Evolutionary conservation across 2,329 filamentous ascomycete genomes (phyloP).

Genomic region (Aspergillus ochraceus): DNA sequence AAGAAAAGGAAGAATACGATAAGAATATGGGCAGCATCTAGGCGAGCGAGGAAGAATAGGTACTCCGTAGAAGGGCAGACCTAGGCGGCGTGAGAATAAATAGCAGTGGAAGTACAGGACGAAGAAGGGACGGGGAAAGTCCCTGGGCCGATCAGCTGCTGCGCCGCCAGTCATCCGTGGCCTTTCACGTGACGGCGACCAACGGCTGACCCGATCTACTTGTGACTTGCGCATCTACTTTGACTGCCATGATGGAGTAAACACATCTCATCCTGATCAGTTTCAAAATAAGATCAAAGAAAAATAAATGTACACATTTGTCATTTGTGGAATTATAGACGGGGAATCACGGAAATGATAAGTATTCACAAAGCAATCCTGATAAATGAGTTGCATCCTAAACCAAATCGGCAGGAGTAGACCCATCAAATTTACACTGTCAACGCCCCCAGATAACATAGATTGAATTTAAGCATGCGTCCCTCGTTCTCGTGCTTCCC

Average conservation of each 20-base stretch:
- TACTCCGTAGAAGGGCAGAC: background rate
- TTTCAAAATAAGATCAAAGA: background rate
- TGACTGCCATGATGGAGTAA: no score
- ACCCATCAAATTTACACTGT: background rate
- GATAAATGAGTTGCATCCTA: slow-evolving; percentile 9
- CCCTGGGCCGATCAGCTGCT: slow-evolving; percentile 8
- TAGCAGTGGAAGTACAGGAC: background rate
- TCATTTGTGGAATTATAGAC: slow-evolving; percentile 12
- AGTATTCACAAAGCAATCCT: slow-evolving; percentile 26
- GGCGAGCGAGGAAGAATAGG: background rate
- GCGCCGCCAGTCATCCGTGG: slow-evolving; percentile 3
- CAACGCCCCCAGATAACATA: slow-evolving; percentile 5
- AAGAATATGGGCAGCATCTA: background rate
- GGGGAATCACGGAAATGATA: slow-evolving; percentile 34
- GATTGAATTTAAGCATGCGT: background rate
- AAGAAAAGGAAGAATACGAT: background rate
- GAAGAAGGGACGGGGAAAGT: background rate
- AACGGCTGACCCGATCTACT: background rate
- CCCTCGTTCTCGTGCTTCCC: slow-evolving; percentile 48
- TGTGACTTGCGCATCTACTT: no score
- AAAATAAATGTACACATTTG: slow-evolving; percentile 6
- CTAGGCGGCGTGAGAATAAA: background rate
- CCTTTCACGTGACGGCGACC: slow-evolving; percentile 9
- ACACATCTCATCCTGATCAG: no score
- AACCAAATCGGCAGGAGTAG: slow-evolving; percentile 1